Evolutionary conservation across 192 early-diverging fungal genomes (phyloP).

Genomic region (Neocallimastix lanati): DNA sequence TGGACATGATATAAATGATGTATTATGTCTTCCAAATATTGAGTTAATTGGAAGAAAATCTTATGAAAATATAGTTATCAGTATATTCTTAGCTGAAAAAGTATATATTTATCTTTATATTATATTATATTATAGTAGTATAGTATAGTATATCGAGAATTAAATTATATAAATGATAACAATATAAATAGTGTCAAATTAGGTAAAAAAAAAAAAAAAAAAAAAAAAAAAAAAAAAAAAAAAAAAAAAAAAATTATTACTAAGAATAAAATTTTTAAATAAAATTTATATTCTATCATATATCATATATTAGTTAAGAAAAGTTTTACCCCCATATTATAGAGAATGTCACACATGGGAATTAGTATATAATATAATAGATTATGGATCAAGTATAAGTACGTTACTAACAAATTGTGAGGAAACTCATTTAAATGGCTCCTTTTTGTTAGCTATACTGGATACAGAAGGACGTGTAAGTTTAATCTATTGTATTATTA

Average conservation of each 20-base stretch:
- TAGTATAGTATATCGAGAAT: too few relatives aligned
- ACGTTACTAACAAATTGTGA: not conserved
- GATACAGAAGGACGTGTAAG: not conserved
- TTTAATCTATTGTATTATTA: not conserved
- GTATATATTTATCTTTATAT: not conserved
- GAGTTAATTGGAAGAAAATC: not conserved
- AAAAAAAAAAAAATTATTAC: too few relatives aligned
- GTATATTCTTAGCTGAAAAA: not conserved
- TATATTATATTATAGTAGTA: too few relatives aligned
- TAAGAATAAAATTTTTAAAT: too few relatives aligned
- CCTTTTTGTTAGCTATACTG: not conserved
- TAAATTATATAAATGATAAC: too few relatives aligned
- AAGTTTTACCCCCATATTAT: not conserved
- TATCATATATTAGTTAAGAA: not conserved
- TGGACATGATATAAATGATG: not conserved
- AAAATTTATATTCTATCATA: too few relatives aligned
- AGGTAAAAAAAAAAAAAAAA: too few relatives aligned
- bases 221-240: too few relatives aligned
- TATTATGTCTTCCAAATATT: not conserved
- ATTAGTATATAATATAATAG: not conserved
- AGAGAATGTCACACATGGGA: not conserved
- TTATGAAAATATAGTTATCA: not conserved
- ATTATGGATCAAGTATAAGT: not conserved
- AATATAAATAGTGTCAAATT: too few relatives aligned
- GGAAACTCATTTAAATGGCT: not conserved